Evolutionary conservation across 352 stramenopile species (phyloP), one percentile per base, ranked within the genome.

Genomic region (Pythium periplocum): DNA sequence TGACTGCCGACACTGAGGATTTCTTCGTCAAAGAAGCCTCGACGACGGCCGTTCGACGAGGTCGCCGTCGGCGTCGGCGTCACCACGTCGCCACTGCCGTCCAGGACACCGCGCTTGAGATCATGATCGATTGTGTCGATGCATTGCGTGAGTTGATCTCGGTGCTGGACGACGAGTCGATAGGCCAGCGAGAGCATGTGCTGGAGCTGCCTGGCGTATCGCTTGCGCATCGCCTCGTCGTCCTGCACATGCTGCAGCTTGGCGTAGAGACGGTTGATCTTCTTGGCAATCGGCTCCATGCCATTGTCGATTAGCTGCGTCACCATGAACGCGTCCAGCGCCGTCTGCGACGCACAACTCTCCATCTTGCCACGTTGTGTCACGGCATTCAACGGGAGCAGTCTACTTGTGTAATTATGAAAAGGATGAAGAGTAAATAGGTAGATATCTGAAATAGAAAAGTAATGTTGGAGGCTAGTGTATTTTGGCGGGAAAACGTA

Each of bases 221-320:
- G 75, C 48, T 75, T 73, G 32, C 68, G 71, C 57, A 73, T 72
- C 6, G 44, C 56, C 45, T 74, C 49, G 31, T 55, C 54, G 45
- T 71, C 57, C 11, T 36, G 37, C 44, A 51, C 17, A 43, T 46
- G 62, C 51, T 83, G 56, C 6, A 92, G 55, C 59, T 86, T 87
- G 35, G 53, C 57, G 17, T 71, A 74, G 36, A 90, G 55, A n/a
- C 68, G 55, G 50, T 89, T 88, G 44, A 92, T 77, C 57, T 78
- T 82, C n/a, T 37, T 55, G 2, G 78, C 75, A 53, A 90, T 56
- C 9, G 57, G 47, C 48, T 93, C 79, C 79, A 93, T 89, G 53
- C 69, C 67, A 57, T 93, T 93, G 66, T 93, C 79, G 33, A 93
- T 73, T 40, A 93, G 59, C 54, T 93, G 82, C 40, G 73, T 73